phyloP scores from a whole-genome alignment of 345 rosid species.

The Sisymbrium altissimum region DNA sequence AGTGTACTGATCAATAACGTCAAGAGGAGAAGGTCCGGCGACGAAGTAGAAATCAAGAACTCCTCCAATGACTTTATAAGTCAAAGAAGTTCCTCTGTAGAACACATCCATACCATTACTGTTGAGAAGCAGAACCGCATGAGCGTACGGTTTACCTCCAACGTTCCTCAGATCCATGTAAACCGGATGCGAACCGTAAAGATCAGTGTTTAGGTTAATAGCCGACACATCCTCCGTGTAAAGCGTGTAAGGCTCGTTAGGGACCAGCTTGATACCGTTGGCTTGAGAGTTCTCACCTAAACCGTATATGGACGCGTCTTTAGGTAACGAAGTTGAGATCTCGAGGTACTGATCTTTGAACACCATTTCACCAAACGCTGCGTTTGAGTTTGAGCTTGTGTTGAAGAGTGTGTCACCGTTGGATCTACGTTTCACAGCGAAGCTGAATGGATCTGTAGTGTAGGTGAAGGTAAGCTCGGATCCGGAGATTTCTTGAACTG shows the following conservation, averaged over 20 bases:
- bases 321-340: slow-evolving; percentile 78
- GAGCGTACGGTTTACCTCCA: slow-evolving; percentile 58
- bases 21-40: slow-evolving; percentile 72
- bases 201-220: slow-evolving; percentile 73
- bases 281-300: slow-evolving; percentile 95
- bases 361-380: slow-evolving; percentile 58
- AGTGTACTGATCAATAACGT: slow-evolving; percentile 86
- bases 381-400: slow-evolving; percentile 42
- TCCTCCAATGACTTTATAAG: slow-evolving; percentile 91
- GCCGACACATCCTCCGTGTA: slow-evolving; percentile 87
- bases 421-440: slow-evolving; percentile 81
- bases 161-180: slow-evolving; percentile 95
- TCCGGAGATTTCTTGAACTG: slow-evolving; percentile 56
- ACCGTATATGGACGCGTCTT: slow-evolving; percentile 85
- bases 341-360: slow-evolving; percentile 97
- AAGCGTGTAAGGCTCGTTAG: slow-evolving; percentile 90
- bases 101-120: slow-evolving; percentile 99
- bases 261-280: slow-evolving; percentile 81
- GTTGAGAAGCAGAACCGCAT: slow-evolving; percentile 75
- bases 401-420: slow-evolving; percentile 79
- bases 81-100: slow-evolving; percentile 74
- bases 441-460: slow-evolving; percentile 75
- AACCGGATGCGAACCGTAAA: slow-evolving; percentile 92
- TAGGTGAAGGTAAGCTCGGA: slow-evolving; percentile 59
- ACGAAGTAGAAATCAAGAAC: slow-evolving; percentile 91